phyloP scores from a whole-genome alignment of 2,329 filamentous ascomycete species.

The Aspergillus floridensis region DNA sequence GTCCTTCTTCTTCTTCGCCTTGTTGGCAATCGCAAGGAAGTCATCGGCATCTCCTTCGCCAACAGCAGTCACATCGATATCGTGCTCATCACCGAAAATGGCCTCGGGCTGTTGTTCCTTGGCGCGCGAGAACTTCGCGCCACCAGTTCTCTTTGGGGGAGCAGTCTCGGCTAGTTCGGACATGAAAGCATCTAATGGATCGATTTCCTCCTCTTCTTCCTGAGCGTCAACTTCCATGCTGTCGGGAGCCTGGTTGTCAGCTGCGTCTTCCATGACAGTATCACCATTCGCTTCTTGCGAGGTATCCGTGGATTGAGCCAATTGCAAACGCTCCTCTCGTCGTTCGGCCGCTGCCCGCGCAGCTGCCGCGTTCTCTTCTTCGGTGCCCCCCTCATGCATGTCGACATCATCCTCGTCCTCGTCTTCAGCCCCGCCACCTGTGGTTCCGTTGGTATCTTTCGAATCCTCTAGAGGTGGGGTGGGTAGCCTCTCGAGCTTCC shows the following conservation, averaged over 20 bases:
- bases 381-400: constrained; percentile 73
- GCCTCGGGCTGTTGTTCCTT: constrained; percentile 71
- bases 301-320: constrained; percentile 34
- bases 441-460: constrained; percentile 57
- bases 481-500: constrained; percentile 88
- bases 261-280: constrained; percentile 43
- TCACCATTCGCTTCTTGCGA: constrained; percentile 50
- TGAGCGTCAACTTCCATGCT: constrained; percentile 39
- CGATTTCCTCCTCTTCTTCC: constrained; percentile 61
- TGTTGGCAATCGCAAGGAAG: constrained; percentile 59
- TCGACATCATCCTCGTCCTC: constrained; percentile 74
- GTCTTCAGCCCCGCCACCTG: constrained; percentile 55
- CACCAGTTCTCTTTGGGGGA: constrained; percentile 40
- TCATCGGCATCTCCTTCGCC: constrained; percentile 62
- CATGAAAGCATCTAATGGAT: constrained; percentile 98
- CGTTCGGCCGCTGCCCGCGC: constrained; percentile 82
- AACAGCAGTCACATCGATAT: constrained; percentile 62
- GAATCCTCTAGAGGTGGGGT: constrained; percentile 66
- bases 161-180: constrained; percentile 59
- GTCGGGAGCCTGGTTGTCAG: constrained; percentile 32
- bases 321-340: constrained; percentile 65
- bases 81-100: constrained; percentile 83
- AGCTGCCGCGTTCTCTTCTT: constrained; percentile 84
- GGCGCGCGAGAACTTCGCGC: constrained; percentile 41
- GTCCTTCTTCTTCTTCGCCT: constrained; percentile 88